phyloP scores from a whole-genome alignment of 2,329 filamentous ascomycete species.

The Grosmannia clavigera region DNA sequence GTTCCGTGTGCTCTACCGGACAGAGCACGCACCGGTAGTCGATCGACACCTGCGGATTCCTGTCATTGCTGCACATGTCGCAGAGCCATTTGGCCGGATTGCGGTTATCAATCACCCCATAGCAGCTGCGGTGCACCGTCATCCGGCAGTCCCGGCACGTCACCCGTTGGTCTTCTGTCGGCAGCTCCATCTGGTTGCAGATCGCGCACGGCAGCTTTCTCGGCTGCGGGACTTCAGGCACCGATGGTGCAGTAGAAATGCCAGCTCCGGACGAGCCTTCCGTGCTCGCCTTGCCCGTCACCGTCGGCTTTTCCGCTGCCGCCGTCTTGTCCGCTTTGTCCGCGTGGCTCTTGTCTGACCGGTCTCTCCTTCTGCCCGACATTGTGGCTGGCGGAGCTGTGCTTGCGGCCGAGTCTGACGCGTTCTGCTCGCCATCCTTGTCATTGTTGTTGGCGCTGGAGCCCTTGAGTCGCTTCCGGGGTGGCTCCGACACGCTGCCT shows the following conservation, averaged over 20 bases:
- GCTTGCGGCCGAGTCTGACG: slow-evolving; percentile 36
- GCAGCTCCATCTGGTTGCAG: slow-evolving; percentile 58
- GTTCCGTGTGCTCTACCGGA: slow-evolving; percentile 66
- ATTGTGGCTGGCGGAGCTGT: slow-evolving; percentile 17
- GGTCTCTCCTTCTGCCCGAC: slow-evolving; percentile 20
- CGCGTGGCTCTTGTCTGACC: slow-evolving; percentile 10
- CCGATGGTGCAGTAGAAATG: slow-evolving; percentile 42
- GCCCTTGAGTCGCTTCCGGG: slow-evolving; percentile 53
- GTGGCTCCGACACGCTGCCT: slow-evolving; percentile 32
- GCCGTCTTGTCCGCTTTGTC: slow-evolving; percentile 48
- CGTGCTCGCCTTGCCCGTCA: background rate
- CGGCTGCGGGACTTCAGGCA: slow-evolving; percentile 67
- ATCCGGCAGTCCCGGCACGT: slow-evolving; percentile 80
- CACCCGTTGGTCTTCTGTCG: slow-evolving; percentile 57
- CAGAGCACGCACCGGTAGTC: slow-evolving; percentile 90
- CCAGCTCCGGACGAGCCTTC: slow-evolving; percentile 13
- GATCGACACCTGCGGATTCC: slow-evolving; percentile 83
- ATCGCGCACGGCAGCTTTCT: slow-evolving; percentile 73
- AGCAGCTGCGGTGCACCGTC: slow-evolving; percentile 84
- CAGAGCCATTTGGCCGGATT: slow-evolving; percentile 77
- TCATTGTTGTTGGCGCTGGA: slow-evolving; percentile 20
- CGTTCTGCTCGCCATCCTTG: slow-evolving; percentile 34
- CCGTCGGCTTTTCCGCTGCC: background rate
- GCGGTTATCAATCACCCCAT: slow-evolving; percentile 66
- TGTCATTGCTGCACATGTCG: slow-evolving; percentile 92